These are phyloP conservation scores for Raffaelea deltoideospora DNA, from an alignment of 2,329 filamentous ascomycete genomes.

Conservation along the genomic window DNA sequence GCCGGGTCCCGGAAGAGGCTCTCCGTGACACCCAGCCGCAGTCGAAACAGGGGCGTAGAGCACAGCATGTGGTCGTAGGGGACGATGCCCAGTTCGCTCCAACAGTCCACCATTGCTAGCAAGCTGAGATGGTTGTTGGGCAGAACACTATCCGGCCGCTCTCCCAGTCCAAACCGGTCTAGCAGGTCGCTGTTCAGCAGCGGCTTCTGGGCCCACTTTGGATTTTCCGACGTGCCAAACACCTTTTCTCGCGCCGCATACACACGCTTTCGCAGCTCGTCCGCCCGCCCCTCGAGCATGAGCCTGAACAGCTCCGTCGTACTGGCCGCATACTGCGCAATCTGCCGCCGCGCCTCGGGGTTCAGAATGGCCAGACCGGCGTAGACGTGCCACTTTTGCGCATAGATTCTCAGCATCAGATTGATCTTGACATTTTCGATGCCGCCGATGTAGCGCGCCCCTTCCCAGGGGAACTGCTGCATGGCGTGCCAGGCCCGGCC, in stretches of 20 bases:
- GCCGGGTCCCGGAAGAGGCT: slow-evolving; percentile 76
- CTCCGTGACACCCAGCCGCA: slow-evolving; percentile 95
- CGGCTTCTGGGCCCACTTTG: slow-evolving; percentile 44
- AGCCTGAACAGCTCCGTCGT: slow-evolving; percentile 94
- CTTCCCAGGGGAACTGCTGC: slow-evolving; percentile 92
- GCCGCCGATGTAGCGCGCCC: slow-evolving; percentile 86
- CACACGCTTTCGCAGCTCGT: slow-evolving; percentile 60
- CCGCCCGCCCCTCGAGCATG: slow-evolving; percentile 74
- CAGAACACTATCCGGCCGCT: slow-evolving; percentile 31
- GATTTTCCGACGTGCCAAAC: slow-evolving; percentile 54
- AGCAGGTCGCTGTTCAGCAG: slow-evolving; percentile 72
- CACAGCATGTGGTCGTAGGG: slow-evolving; percentile 99
- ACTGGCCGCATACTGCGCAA: slow-evolving; percentile 80
- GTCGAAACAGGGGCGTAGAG: slow-evolving; percentile 88
- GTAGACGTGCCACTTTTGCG: slow-evolving; percentile 99
- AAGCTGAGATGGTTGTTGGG: slow-evolving; percentile 91
- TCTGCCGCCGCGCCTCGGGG: slow-evolving; percentile 80
- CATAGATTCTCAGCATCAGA: slow-evolving; percentile 90
- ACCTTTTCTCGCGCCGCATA: slow-evolving; percentile 51
- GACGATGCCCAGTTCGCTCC: slow-evolving; percentile 83
- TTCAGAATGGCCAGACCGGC: slow-evolving; percentile 94
- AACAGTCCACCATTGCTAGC: slow-evolving; percentile 95
- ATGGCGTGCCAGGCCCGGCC: slow-evolving; percentile 95
- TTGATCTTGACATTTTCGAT: slow-evolving; percentile 99
- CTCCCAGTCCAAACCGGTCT: slow-evolving; percentile 74